Evolutionary conservation across 148 eudicot genomes (phyloP), one percentile per base, ranked within the genome.

Genomic region (Arbutus unedo): DNA sequence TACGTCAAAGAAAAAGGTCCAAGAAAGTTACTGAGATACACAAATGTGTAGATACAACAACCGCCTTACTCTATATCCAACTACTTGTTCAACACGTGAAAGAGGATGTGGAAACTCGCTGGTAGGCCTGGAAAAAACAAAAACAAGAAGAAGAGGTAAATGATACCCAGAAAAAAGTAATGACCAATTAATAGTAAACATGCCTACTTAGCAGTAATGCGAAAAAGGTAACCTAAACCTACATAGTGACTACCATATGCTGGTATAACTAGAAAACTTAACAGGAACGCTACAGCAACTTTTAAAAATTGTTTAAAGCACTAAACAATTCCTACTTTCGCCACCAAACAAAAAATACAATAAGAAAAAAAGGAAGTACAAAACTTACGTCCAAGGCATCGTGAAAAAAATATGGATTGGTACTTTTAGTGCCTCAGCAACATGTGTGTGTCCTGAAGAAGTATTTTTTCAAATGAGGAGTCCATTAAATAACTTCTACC

Each of bases 361-460:
- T 47, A 54, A 14, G 18, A 64, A 82, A 11, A 66, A 23, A 64
- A 8, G 25, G 4, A 55, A 74, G 48, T 8, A 51, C 16, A 71
- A 73, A 47, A 86, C 93, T 89, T 90, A 92, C 95, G 95, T 92
- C 95, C 95, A 92, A 43, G 95, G 95, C 95, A 92, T 91, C n/a
- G 95, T 92, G 78, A 92, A 92, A 82, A 89, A 91, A 77, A 92
- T 86, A 84, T 91, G 95, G 68, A 92, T 85, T 8, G 95, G 95
- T 82, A 92, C 87, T 60, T 87, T 84, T 79, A 92, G 87, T 70
- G 90, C 89, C 90, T 92, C 95, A 31, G 95, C 95, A 83, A 91
- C 92, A 87, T 92, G 95, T 62, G 78, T 77, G 81, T 92, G 95
- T 60, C 95, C 95, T 92, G 92, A 76, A 83, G 5, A 75, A 78